These are phyloP conservation scores for Serendipita indica DNA, from an alignment of 768 basidiomycete genomes.

Conservation along the genomic window DNA sequence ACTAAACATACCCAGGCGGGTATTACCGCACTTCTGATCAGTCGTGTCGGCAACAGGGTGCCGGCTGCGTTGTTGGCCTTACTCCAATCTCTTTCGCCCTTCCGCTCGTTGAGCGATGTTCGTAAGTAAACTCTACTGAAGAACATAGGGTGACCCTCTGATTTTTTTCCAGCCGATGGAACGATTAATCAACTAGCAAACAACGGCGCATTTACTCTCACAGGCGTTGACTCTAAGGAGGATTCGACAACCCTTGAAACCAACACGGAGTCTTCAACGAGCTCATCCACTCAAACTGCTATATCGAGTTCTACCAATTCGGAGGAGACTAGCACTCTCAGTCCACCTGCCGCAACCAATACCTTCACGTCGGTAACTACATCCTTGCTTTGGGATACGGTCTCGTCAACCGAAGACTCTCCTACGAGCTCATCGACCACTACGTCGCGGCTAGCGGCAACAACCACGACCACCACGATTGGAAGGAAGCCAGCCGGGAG, in stretches of 20 bases:
- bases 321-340: too few species aligned
- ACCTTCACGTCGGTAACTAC: too few species aligned
- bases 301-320: too few species aligned
- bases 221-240: background rate
- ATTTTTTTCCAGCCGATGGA: background rate
- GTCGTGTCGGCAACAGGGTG: background rate
- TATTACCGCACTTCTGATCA: background rate
- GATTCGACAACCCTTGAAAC: background rate
- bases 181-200: background rate
- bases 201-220: background rate
- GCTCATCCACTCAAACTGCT: too few species aligned
- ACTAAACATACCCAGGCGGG: background rate
- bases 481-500: too few species aligned
- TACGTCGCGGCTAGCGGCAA: too few species aligned
- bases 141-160: background rate
- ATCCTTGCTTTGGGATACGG: too few species aligned
- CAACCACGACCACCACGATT: too few species aligned
- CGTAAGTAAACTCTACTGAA: background rate
- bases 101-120: background rate
- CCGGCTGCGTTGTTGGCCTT: background rate
- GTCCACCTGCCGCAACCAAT: too few species aligned
- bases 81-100: constrained; percentile 1
- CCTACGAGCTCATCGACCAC: too few species aligned
- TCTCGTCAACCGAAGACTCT: too few species aligned
- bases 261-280: too few species aligned